Conservation (phyloP, 495 filamentous ascomycete genomes). For the Lasiosphaeria hispida region DNA sequence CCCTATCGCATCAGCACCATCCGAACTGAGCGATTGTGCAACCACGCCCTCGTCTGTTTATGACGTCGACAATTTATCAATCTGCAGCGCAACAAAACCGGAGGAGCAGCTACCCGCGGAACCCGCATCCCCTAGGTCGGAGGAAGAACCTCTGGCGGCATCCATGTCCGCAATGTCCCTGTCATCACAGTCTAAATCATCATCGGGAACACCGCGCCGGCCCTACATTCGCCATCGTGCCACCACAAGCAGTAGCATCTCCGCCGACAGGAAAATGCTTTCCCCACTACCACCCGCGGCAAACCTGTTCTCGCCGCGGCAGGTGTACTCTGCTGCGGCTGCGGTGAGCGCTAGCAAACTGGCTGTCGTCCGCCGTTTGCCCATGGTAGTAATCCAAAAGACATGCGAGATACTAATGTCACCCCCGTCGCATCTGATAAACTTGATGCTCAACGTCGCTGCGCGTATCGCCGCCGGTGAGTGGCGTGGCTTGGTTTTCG, state of each 20-base stretch:
- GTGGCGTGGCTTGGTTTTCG: slow-evolving; percentile 51
- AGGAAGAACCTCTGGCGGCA: not conserved
- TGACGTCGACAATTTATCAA: slow-evolving; percentile 9
- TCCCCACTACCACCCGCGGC: slow-evolving; percentile 69
- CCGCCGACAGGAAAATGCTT: slow-evolving; percentile 58
- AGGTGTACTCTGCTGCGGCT: not conserved
- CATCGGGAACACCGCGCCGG: slow-evolving; percentile 6
- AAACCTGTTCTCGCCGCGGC: slow-evolving; percentile 59
- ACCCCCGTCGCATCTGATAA: slow-evolving; percentile 71
- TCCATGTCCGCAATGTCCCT: slow-evolving; percentile 4
- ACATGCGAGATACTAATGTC: slow-evolving; percentile 71
- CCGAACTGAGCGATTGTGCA: slow-evolving; percentile 8
- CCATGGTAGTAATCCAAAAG: slow-evolving; percentile 67
- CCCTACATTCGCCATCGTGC: slow-evolving; percentile 27
- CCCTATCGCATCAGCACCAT: slow-evolving; percentile 6
- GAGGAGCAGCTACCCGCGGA: not conserved
- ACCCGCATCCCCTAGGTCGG: slow-evolving; percentile 14
- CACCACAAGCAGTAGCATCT: slow-evolving; percentile 36
- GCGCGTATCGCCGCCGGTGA: slow-evolving; percentile 67
- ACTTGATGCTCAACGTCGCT: slow-evolving; percentile 76
- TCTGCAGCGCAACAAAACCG: not conserved
- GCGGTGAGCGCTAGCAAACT: slow-evolving; percentile 21
- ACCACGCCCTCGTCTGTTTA: slow-evolving; percentile 16
- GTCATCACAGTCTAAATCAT: slow-evolving; percentile 1
- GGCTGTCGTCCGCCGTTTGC: slow-evolving; percentile 52